These are phyloP conservation scores for Oidium heveae DNA, from an alignment of 2,329 filamentous ascomycete genomes.

Conservation along the genomic window DNA sequence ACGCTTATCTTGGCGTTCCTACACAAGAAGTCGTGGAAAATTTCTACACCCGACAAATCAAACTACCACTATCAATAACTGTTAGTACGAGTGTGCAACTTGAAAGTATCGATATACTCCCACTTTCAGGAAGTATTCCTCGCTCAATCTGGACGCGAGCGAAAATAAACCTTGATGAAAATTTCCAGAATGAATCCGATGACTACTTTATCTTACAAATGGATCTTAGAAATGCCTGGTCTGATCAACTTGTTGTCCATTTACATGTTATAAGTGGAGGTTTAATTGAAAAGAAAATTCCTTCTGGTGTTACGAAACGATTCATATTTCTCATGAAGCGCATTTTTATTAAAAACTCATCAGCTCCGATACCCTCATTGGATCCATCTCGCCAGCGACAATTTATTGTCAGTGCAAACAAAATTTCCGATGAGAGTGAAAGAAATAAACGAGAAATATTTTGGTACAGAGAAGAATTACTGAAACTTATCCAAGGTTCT, in stretches of 20 bases:
- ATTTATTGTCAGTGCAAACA: constrained; percentile 65
- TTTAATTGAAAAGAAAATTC: constrained; percentile 23
- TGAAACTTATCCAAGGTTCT: constrained; percentile 41
- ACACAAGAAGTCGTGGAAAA: constrained; percentile 40
- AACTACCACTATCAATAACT: constrained; percentile 59
- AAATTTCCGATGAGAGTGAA: constrained; percentile 57
- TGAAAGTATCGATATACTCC: constrained; percentile 51
- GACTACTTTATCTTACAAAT: constrained; percentile 58
- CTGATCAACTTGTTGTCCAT: constrained; percentile 44
- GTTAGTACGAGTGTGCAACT: constrained; percentile 82
- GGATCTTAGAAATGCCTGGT: constrained; percentile 79
- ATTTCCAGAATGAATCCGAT: constrained; percentile 19
- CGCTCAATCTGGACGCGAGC: constrained; percentile 26
- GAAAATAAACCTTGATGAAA: constrained; percentile 2
- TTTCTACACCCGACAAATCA: constrained; percentile 67
- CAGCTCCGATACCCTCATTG: constrained; percentile 53
- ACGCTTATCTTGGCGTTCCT: constrained; percentile 51
- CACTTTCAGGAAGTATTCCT: constrained; percentile 43
- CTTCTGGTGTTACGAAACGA: constrained; percentile 45
- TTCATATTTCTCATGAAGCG: constrained; percentile 53
- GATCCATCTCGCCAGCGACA: constrained; percentile 70
- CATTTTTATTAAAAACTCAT: constrained; percentile 50
- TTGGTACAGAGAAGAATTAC: constrained; percentile 68
- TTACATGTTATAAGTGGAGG: constrained; percentile 19
- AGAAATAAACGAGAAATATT: constrained; percentile 58